phyloP scores from a whole-genome alignment of 2,329 filamentous ascomycete species.

The Trichoderma pleuroti region DNA sequence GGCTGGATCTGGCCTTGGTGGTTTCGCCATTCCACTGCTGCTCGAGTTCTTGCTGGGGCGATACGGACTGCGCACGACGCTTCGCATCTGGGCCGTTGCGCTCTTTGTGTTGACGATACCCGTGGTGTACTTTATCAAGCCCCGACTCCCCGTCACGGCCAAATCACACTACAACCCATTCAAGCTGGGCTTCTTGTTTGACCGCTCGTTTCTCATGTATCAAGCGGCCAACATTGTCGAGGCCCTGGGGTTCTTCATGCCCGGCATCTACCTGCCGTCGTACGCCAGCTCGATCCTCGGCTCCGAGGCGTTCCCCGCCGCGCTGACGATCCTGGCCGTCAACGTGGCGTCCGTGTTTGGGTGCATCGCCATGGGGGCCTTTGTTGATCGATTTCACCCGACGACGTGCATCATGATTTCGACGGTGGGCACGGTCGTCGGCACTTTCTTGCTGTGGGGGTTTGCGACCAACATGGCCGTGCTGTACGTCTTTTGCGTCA shows the following conservation, averaged over 20 bases:
- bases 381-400: slow-evolving; percentile 49
- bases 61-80: slow-evolving; percentile 42
- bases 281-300: slow-evolving; percentile 48
- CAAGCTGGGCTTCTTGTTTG: slow-evolving; percentile 45
- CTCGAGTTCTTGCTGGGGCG: slow-evolving; percentile 44
- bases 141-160: slow-evolving; percentile 41
- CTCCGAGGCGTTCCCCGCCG: slow-evolving; percentile 42
- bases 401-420: slow-evolving; percentile 51
- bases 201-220: slow-evolving; percentile 52
- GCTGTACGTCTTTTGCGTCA: slow-evolving; percentile 54
- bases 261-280: slow-evolving; percentile 55
- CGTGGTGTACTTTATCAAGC: slow-evolving; percentile 50
- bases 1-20: slow-evolving; percentile 45
- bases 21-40: slow-evolving; percentile 43
- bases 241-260: slow-evolving; percentile 56
- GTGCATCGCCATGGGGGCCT: slow-evolving; percentile 50
- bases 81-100: slow-evolving; percentile 47
- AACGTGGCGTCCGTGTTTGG: slow-evolving; percentile 55
- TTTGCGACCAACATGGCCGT: slow-evolving; percentile 46
- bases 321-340: slow-evolving; percentile 51
- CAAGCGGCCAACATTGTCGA: slow-evolving; percentile 53
- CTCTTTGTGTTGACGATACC: slow-evolving; percentile 47
- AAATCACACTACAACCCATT: slow-evolving; percentile 31
- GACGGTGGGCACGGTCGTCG: slow-evolving; percentile 49
- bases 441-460: slow-evolving; percentile 58